Conservation (phyloP, 108 stramenopile genomes). For the Cylindrotheca closterium region DNA sequence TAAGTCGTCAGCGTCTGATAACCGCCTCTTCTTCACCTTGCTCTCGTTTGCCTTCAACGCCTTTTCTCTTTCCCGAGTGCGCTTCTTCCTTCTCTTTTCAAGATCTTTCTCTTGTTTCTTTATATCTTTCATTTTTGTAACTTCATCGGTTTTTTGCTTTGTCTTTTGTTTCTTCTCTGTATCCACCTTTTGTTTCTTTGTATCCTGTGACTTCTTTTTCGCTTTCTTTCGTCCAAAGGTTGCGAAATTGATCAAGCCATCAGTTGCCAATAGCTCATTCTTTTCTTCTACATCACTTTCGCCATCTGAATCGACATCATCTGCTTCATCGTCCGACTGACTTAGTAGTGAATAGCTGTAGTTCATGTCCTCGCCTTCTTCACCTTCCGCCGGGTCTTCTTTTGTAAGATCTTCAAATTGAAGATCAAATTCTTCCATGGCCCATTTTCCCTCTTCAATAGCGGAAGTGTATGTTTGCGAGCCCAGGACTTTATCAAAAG, state of each 20-base stretch:
- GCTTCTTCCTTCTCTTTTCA: slow-evolving; percentile 66
- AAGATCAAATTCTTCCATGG: slow-evolving; percentile 71
- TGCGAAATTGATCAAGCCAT: slow-evolving; percentile 73
- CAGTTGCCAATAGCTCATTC: slow-evolving; percentile 73
- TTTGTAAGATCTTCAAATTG: slow-evolving; percentile 56
- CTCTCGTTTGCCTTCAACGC: slow-evolving; percentile 45
- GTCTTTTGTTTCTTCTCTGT: slow-evolving; percentile 63
- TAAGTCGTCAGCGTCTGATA: slow-evolving; percentile 20
- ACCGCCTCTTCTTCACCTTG: slow-evolving; percentile 51
- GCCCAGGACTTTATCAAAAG: slow-evolving; percentile 37
- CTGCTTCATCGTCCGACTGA: slow-evolving; percentile 82
- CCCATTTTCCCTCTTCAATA: slow-evolving; percentile 77
- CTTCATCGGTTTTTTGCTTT: slow-evolving; percentile 33
- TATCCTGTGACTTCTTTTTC: slow-evolving; percentile 57
- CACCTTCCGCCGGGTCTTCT: slow-evolving; percentile 49
- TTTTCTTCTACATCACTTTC: slow-evolving; percentile 68
- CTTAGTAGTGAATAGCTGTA: slow-evolving; percentile 66
- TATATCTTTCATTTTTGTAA: slow-evolving; percentile 44
- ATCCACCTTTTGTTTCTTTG: slow-evolving; percentile 64
- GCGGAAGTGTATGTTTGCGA: slow-evolving; percentile 68
- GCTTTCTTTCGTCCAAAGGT: slow-evolving; percentile 72
- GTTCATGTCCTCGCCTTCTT: slow-evolving; percentile 50
- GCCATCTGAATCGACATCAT: slow-evolving; percentile 32
- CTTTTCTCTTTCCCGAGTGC: slow-evolving; percentile 69
- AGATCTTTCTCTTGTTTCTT: slow-evolving; percentile 61